Conservation (phyloP, 768 basidiomycete genomes). For the Podaxis sp. region DNA sequence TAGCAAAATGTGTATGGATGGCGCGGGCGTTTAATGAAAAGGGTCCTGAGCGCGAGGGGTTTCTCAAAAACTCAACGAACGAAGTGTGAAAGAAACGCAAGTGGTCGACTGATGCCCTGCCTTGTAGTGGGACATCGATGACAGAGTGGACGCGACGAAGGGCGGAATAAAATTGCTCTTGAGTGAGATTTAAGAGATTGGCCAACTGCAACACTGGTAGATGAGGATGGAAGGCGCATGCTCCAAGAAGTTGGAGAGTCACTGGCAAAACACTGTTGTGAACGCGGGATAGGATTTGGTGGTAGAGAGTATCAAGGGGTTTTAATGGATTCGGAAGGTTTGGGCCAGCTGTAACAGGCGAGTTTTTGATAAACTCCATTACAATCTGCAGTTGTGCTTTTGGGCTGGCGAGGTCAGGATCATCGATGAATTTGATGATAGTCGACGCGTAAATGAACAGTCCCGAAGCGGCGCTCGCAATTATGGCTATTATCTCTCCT, state of each 20-base stretch:
- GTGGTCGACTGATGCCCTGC: neutral
- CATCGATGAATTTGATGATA: neutral
- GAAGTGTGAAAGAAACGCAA: slow-evolving; percentile 1
- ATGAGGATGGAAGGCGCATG: neutral
- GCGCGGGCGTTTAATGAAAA: neutral
- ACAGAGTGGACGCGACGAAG: neutral
- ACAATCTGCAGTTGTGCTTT: neutral
- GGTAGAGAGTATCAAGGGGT: neutral
- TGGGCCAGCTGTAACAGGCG: neutral
- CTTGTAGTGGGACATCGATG: neutral
- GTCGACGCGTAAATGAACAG: slow-evolving; percentile 1
- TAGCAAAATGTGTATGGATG: neutral
- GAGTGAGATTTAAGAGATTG: neutral
- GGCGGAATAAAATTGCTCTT: neutral
- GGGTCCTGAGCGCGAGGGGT: neutral
- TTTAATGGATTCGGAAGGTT: neutral
- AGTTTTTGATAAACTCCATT: neutral
- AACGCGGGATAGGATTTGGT: neutral
- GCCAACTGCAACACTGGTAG: neutral
- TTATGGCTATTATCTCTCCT: neutral
- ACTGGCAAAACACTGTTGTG: neutral
- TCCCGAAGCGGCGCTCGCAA: neutral
- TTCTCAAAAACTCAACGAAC: neutral
- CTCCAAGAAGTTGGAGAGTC: slow-evolving; percentile 1
- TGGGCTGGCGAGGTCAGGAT: neutral